Base-by-base conservation (phyloP, 257 asterid species). In the Gentiana straminea region DNA sequence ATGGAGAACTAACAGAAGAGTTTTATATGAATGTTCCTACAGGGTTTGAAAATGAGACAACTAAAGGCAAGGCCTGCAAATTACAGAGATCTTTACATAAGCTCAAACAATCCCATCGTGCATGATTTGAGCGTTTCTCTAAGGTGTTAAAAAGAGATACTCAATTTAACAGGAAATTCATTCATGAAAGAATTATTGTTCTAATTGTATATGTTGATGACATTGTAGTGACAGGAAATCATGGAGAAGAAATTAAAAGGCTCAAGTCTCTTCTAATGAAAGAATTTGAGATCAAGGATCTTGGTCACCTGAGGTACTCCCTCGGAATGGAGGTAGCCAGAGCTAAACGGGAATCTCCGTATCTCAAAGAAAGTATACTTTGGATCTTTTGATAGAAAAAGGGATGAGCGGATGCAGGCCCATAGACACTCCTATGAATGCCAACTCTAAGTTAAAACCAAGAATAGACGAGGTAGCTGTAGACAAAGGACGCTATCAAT, bases 171-270 rank as follows among this genome's bases (percentile, higher is more conserved):
- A 34, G 35, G 46, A 9, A 34, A 3, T 0, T 2, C 2, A 34
- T 7, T 9, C 2, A 33, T 4, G 41, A 1, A 35, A 35, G 9
- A 54, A 33, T 54, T 8, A 35, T 34, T 34, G n/a, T 36, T 33
- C n/a, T 55, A 9, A 34, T 55, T 33, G 59, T 55, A 5, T 55
- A 35, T 55, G 59, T 55, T 1, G 45, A 55, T 34, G 32, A 34
- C 4, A 55, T 55, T 5, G 8, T 55, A 11, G 13, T 55, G 3
- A 55, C 46, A 36, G 46, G 32, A 35, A 11, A 52, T 33, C 7
- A 52, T 3, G 2, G 10, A 24, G 32, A 1, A n/a, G 57, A 4
- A 1, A 52, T 15, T 3, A 52, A 33, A 5, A 3, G 33, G 36
- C 5, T 8, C 35, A 41, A 41, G 46, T 7, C 7, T 7, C 1